Evolutionary conservation across 768 basidiomycete species (phyloP).

Genomic region (Boletellus sp.): DNA sequence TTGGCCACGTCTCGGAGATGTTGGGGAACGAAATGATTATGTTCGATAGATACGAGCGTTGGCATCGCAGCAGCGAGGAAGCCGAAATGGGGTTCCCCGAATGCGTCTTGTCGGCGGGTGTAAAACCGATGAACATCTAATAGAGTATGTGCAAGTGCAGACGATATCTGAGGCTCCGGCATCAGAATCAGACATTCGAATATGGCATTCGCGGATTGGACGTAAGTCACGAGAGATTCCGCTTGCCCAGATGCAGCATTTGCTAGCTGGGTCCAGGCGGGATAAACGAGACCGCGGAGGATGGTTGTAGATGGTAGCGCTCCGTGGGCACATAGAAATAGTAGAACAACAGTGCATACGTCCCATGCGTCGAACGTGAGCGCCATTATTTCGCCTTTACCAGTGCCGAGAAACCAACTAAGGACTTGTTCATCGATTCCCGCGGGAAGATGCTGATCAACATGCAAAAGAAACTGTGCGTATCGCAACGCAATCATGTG

Average conservation of each 20-base stretch:
- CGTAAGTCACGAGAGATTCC: constrained; percentile 44
- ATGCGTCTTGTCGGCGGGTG: constrained; percentile 67
- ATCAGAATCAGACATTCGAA: constrained; percentile 58
- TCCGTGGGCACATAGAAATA: constrained; percentile 62
- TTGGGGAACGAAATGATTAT: constrained; percentile 49
- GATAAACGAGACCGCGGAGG: constrained; percentile 71
- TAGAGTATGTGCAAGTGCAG: constrained; percentile 44
- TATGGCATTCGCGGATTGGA: constrained; percentile 61
- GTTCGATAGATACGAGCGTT: constrained; percentile 66
- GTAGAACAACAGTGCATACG: constrained; percentile 55
- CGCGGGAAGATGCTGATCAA: constrained; percentile 72
- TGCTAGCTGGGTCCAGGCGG: constrained; percentile 65
- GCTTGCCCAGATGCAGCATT: constrained; percentile 36
- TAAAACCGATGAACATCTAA: constrained; percentile 66
- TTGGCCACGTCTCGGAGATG: constrained; percentile 47
- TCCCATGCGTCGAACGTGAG: constrained; percentile 66
- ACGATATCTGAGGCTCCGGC: constrained; percentile 42
- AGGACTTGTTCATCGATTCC: constrained; percentile 70
- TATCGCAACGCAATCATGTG: constrained; percentile 60
- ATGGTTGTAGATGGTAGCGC: constrained; percentile 72
- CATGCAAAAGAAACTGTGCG: constrained; percentile 64
- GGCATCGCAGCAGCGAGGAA: constrained; percentile 62
- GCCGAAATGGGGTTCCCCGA: constrained; percentile 61
- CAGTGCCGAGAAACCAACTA: constrained; percentile 68
- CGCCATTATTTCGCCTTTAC: constrained; percentile 57